Base-by-base conservation (phyloP, 2,329 filamentous ascomycete species). In the Basipetospora chlamydospora region DNA sequence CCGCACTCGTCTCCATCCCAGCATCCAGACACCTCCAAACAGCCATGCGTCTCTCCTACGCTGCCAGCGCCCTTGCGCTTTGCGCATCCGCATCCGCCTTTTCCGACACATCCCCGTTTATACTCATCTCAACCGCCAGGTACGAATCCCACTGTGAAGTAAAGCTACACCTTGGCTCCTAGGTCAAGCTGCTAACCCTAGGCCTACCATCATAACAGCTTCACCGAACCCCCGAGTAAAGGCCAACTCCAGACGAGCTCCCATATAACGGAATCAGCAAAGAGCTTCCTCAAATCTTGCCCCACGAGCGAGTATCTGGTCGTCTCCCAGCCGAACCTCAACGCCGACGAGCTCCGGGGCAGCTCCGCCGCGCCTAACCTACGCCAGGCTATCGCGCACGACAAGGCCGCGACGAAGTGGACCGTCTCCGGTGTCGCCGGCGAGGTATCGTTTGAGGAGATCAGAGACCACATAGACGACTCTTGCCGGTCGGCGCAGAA, bases 81-180 rank as follows among this genome's bases (percentile, higher is more conserved):
- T 65, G 71, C 46, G 66, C 70, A 41, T 65, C 67, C 17, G 75
- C 68, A 30, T 63, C 74, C 42, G 87, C 84, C 18, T 90, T 94
- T 56, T 76, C 73, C 43, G 80, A 94, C 58, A 85, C 87, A 2
- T 87, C 84, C 38, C 88, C 90, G 13, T 90, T 94, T 58, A 71
- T 94, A 53, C 63, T 95, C 46, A 79, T 92, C 56, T 95, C 88
- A 22, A 88, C 80, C 31, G 71, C 80, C 43, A 65, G 77, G 87
- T 94, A 77, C 50, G n/a, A n/a, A n/a, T n/a, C n/a, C n/a, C n/a
- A n/a, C n/a, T n/a, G n/a, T n/a, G n/a, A n/a, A n/a, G n/a, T n/a
- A n/a, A n/a, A n/a, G n/a, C n/a, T n/a, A n/a, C n/a, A n/a, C n/a
- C n/a, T n/a, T n/a, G n/a, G n/a, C n/a, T n/a, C n/a, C n/a, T n/a